phyloP scores from a whole-genome alignment of 768 basidiomycete genomes.

The Kwoniella heveanensis region DNA sequence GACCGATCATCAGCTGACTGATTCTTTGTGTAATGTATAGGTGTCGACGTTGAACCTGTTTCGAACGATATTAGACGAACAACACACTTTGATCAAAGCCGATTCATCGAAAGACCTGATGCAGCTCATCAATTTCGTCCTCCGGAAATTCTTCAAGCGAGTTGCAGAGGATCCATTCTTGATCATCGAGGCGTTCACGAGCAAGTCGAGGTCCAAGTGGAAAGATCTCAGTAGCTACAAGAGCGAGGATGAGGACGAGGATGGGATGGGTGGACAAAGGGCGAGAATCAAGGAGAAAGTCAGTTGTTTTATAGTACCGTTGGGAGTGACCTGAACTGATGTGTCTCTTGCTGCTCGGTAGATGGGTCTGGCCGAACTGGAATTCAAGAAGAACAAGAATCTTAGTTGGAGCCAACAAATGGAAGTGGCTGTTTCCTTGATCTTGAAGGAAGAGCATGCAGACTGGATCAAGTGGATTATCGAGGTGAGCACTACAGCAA shows the following conservation, averaged over 20 bases:
- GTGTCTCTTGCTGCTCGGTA: constrained; percentile 1
- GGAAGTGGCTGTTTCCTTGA: constrained; percentile 75
- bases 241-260: constrained; percentile 46
- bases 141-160: constrained; percentile 92
- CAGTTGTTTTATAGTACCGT: constrained; percentile 3
- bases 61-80: constrained; percentile 79
- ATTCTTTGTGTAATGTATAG: too few species aligned
- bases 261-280: constrained; percentile 45
- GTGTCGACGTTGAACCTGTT: constrained; percentile 87
- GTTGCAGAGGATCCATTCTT: constrained; percentile 81
- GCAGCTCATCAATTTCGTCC: constrained; percentile 77
- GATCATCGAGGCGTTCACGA: constrained; percentile 73
- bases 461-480: constrained; percentile 77
- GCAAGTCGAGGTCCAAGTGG: constrained; percentile 40
- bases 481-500: constrained; percentile 63
- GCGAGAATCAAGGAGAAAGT: constrained; percentile 49
- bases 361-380: constrained; percentile 63
- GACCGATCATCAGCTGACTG: too few species aligned
- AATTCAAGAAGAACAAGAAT: constrained; percentile 71
- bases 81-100: constrained; percentile 70
- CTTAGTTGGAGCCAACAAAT: constrained; percentile 87
- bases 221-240: constrained; percentile 42
- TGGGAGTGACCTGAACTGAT: not conserved
- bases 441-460: constrained; percentile 68
- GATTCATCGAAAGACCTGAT: constrained; percentile 80